Evolutionary conservation across 768 basidiomycete species (phyloP), one percentile per base, ranked within the genome.

Genomic region (Suillus tomentosus): DNA sequence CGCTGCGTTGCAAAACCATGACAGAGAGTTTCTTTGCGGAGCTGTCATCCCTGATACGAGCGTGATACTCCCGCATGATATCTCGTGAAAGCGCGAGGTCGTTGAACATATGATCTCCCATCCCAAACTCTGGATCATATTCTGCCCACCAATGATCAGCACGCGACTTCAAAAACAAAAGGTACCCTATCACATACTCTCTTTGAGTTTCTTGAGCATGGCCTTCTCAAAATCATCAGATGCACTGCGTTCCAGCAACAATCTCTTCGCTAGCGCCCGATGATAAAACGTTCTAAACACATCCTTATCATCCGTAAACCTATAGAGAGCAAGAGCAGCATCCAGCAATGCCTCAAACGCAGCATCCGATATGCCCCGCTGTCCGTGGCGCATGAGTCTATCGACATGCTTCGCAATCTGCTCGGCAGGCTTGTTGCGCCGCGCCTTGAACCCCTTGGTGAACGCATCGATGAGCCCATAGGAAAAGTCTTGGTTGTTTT

Each of bases 101-200:
- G 65, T 88, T 95, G 80, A 98, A 96, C 96, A 99, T 96, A 47
- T 94, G 87, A 69, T 95, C 93, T 58, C 95, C 94, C 79, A 91
- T 91, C 9, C 90, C 92, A 71, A 99, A 99, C 65, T 96, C 95
- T 13, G 95, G 91, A 73, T 99, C 97, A 70, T 96, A 96, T 60
- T 90, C 96, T 96, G 70, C 54, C 62, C 31, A 31, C 31, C 17
- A 5, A 55, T 40, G 27, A 51, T 59, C 45, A 51, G 75, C 80
- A 53, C 19, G 34, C 36, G 27, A 34, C 67, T 62, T 51, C 55
- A 60, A 19, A 42, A 19, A 59, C 13, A 19, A n/a, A 22, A 63
- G n/a, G 4, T 9, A n/a, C n/a, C 24, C 3, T 31, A 43, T 27
- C 2, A 87, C 93, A 71, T 68, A 87, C 87, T 78, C 66, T 94